Conservation (phyloP, 345 rosid species). For the Eutrema yunnanense region DNA sequence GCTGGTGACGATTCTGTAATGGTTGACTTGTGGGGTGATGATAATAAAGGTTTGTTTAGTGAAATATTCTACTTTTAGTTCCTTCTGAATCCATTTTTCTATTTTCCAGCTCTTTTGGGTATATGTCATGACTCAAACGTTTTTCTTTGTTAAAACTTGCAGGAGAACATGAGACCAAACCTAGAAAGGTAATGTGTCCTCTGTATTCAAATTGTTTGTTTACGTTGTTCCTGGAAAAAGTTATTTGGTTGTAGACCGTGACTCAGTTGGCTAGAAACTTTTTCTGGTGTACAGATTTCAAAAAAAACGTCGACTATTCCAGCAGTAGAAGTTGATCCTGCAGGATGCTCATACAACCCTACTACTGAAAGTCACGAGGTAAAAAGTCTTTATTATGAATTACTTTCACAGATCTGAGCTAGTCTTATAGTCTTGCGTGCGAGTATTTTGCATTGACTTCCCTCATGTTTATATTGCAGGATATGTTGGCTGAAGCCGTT, state of each 20-base stretch:
- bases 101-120: background rate
- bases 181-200: conserved; percentile 46
- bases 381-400: background rate
- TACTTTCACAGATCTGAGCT: background rate
- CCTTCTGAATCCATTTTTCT: background rate
- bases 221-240: background rate
- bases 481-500: conserved; percentile 85
- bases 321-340: conserved; percentile 90
- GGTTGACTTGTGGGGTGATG: conserved; percentile 67
- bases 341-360: conserved; percentile 93
- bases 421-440: background rate
- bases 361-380: conserved; percentile 82
- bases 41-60: conserved; percentile 52
- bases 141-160: conserved; percentile 9
- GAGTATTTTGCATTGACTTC: background rate
- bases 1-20: conserved; percentile 37
- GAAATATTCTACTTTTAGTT: background rate
- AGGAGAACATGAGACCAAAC: conserved; percentile 39
- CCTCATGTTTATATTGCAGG: conserved; percentile 34
- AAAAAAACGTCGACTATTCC: conserved; percentile 57
- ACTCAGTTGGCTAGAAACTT: background rate
- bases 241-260: background rate
- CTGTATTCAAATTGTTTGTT: background rate
- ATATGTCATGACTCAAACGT: background rate
- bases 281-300: conserved; percentile 30